A percentile compares a stretch with the other conserved stretches of the same genome.
Conservation (phyloP, 2,329 filamentous ascomycete species). For the Penicillium sp. region DNA sequence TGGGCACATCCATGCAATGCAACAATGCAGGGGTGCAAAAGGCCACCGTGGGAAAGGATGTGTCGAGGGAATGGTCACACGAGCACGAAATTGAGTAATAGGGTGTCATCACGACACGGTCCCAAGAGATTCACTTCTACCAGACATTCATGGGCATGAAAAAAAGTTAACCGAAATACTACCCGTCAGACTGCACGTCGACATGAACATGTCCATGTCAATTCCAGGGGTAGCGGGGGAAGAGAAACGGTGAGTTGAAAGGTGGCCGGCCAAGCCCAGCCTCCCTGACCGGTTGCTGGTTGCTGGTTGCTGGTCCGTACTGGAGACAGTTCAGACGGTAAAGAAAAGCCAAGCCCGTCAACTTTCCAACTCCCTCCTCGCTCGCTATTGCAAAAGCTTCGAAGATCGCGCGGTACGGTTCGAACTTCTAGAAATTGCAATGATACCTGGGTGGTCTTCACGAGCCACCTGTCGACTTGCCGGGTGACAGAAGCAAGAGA, state of each 20-base stretch:
- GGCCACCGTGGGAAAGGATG: background rate
- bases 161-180: constrained; percentile 5
- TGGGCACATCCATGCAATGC: constrained; percentile 8
- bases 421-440: constrained; percentile 24
- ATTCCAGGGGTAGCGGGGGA: background rate
- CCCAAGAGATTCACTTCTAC: background rate
- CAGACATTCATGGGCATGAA: background rate
- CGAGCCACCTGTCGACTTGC: constrained; percentile 6
- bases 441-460: constrained; percentile 13
- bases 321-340: background rate
- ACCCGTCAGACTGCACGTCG: constrained; percentile 5
- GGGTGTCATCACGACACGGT: background rate
- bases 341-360: background rate
- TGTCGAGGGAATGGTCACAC: constrained; percentile 16
- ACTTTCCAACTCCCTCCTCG: constrained; percentile 1
- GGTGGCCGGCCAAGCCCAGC: background rate
- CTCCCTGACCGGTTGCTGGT: background rate
- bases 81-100: background rate
- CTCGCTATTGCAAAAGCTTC: constrained; percentile 4
- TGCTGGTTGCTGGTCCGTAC: background rate
- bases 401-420: background rate
- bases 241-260: background rate
- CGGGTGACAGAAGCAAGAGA: constrained; percentile 21
- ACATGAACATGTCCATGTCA: background rate
- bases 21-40: constrained; percentile 7